Evolutionary conservation across 83 land plant species (phyloP).

Genomic region (Larix sibirica): DNA sequence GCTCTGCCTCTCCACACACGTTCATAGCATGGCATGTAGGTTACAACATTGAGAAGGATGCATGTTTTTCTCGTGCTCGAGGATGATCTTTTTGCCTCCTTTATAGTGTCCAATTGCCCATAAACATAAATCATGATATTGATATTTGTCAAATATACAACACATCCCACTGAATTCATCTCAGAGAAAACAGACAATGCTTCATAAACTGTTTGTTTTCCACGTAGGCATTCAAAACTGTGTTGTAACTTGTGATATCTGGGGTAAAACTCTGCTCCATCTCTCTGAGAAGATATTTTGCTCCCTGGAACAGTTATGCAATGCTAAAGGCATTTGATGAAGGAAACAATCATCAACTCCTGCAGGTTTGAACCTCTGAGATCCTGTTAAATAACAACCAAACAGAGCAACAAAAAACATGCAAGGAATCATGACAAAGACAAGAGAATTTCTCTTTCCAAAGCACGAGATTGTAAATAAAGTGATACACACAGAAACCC

Average conservation of each 20-base stretch:
- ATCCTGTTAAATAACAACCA: too few relatives aligned
- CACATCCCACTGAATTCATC: constrained; percentile 59
- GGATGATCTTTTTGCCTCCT: constrained; percentile 84
- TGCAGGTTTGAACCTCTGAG: too few relatives aligned
- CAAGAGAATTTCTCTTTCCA: too few relatives aligned
- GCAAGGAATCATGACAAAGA: too few relatives aligned
- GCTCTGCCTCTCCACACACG: constrained; percentile 86
- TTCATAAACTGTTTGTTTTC: constrained; percentile 64
- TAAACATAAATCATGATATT: constrained; percentile 94
- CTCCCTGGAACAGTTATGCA: constrained; percentile 79
- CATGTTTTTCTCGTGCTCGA: constrained; percentile 74
- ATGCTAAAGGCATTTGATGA: constrained; percentile 56
- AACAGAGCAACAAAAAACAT: too few relatives aligned
- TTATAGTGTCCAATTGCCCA: constrained; percentile 79
- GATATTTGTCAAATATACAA: constrained; percentile 66
- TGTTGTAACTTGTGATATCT: constrained; percentile 80
- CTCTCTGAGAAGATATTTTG: constrained; percentile 59
- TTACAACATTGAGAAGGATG: constrained; percentile 62
- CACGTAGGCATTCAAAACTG: constrained; percentile 67
- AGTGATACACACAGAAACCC: too few relatives aligned
- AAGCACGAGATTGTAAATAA: too few relatives aligned
- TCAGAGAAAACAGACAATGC: constrained; percentile 76
- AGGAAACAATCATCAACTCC: too few relatives aligned
- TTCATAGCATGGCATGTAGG: constrained; percentile 81
- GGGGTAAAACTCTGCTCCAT: constrained; percentile 61